phyloP scores from a whole-genome alignment of 2,329 filamentous ascomycete species.

The Trichoderma lentiforme region DNA sequence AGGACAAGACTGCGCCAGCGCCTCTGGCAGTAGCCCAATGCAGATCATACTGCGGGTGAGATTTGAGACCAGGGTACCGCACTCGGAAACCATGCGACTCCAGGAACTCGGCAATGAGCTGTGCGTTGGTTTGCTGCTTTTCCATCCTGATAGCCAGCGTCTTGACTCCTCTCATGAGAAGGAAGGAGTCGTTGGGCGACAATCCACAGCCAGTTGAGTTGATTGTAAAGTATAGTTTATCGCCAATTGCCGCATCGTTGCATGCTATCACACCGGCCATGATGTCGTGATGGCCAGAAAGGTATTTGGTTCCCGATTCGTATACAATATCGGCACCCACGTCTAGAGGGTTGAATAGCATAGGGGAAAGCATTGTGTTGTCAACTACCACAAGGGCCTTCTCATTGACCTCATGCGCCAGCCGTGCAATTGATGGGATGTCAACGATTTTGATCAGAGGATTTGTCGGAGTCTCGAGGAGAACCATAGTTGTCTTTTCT shows the following conservation, averaged over 20 bases:
- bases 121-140: slow-evolving; percentile 91
- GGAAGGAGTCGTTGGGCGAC: slow-evolving; percentile 91
- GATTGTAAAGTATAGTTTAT: slow-evolving; percentile 94
- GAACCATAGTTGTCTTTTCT: slow-evolving; percentile 86
- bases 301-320: slow-evolving; percentile 95
- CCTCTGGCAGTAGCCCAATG: slow-evolving; percentile 95
- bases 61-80: slow-evolving; percentile 88
- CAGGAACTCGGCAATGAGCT: slow-evolving; percentile 87
- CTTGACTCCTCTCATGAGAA: slow-evolving; percentile 93
- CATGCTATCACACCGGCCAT: slow-evolving; percentile 97
- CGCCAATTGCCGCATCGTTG: slow-evolving; percentile 76
- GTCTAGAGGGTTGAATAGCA: slow-evolving; percentile 90
- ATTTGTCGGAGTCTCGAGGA: slow-evolving; percentile 95
- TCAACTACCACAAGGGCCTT: slow-evolving; percentile 86
- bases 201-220: slow-evolving; percentile 94
- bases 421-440: slow-evolving; percentile 72
- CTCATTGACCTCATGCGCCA: slow-evolving; percentile 73
- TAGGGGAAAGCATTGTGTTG: slow-evolving; percentile 97
- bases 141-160: slow-evolving; percentile 98
- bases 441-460: slow-evolving; percentile 98
- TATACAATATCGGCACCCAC: slow-evolving; percentile 95
- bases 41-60: slow-evolving; percentile 92
- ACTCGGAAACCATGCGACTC: slow-evolving; percentile 91
- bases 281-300: slow-evolving; percentile 96
- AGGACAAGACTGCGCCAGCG: slow-evolving; percentile 89